Percentiles rank a stretch among this genome's conserved stretches.
Conservation (phyloP, 495 filamentous ascomycete species). For the Aspergillus ellipticus region DNA sequence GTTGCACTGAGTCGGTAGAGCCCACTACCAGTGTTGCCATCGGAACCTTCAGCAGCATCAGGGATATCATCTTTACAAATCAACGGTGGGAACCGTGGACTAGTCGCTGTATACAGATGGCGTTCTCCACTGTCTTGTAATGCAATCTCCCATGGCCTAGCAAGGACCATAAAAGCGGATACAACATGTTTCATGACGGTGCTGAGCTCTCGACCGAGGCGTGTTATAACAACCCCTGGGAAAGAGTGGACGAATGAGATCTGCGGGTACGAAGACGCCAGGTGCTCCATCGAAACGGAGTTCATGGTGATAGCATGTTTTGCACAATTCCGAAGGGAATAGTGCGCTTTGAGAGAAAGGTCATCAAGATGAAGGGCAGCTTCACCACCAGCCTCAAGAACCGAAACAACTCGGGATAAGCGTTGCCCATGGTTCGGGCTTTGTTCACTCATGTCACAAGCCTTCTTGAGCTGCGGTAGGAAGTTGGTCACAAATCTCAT, state of each 20-base stretch:
- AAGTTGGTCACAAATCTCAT: conserved; percentile 56
- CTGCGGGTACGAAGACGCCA: background rate
- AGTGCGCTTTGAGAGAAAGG: conserved; percentile 26
- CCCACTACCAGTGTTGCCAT: background rate
- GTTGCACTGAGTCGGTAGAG: background rate
- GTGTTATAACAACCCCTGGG: conserved; percentile 2
- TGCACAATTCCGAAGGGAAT: conserved; percentile 23
- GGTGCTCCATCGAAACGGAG: background rate
- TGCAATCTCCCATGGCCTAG: conserved; percentile 1
- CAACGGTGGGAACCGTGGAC: background rate
- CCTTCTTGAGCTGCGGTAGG: conserved; percentile 48
- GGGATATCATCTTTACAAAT: background rate
- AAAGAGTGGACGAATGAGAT: background rate
- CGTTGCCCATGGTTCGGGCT: background rate
- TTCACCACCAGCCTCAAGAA: conserved; percentile 49
- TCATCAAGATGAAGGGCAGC: conserved; percentile 42
- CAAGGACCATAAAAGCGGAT: background rate
- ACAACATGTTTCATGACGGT: background rate
- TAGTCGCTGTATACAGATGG: conserved; percentile 3
- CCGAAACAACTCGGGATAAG: conserved; percentile 51
- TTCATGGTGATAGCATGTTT: conserved; percentile 40
- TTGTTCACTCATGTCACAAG: conserved; percentile 11
- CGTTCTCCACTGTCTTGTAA: conserved; percentile 9
- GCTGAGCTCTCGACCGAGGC: background rate
- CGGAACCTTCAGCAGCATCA: background rate